A percentile compares a stretch with the other conserved stretches of the same genome.
These are phyloP conservation scores for Phylloporus arenicola DNA, from an alignment of 768 basidiomycete genomes.

Conservation along the genomic window DNA sequence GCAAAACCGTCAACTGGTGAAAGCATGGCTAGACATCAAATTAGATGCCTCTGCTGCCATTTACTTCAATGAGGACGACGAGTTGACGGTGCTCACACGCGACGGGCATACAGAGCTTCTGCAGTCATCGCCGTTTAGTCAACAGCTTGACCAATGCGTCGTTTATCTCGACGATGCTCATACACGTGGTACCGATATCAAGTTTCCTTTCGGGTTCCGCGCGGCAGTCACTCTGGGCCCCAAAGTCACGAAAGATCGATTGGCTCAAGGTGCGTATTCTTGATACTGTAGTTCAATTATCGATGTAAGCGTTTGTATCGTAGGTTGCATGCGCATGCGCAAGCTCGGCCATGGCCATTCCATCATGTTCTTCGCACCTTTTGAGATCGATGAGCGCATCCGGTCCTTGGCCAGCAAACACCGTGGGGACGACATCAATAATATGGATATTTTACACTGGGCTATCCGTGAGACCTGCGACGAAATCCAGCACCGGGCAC, in stretches of 20 bases:
- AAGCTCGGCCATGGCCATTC: constrained; percentile 41
- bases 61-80: background rate
- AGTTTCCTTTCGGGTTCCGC: constrained; percentile 23
- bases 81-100: background rate
- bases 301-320: background rate
- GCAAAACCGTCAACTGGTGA: background rate
- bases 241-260: constrained; percentile 29
- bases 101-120: background rate
- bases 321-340: constrained; percentile 49
- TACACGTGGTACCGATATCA: constrained; percentile 33
- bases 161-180: constrained; percentile 33
- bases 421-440: background rate
- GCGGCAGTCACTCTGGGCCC: constrained; percentile 32
- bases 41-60: background rate
- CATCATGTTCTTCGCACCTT: constrained; percentile 6
- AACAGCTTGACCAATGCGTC: constrained; percentile 25
- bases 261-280: constrained; percentile 25
- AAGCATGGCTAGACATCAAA: background rate
- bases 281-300: too few relatives aligned
- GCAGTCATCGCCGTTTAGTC: background rate
- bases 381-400: constrained; percentile 34
- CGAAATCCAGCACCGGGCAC: constrained; percentile 33
- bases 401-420: constrained; percentile 10
- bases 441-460: constrained; percentile 38
- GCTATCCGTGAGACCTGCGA: constrained; percentile 37